A percentile compares a stretch with the other conserved stretches of the same genome.
Conservation (phyloP, 2,329 filamentous ascomycete genomes). For the Paraphaeosphaeria minitans region DNA sequence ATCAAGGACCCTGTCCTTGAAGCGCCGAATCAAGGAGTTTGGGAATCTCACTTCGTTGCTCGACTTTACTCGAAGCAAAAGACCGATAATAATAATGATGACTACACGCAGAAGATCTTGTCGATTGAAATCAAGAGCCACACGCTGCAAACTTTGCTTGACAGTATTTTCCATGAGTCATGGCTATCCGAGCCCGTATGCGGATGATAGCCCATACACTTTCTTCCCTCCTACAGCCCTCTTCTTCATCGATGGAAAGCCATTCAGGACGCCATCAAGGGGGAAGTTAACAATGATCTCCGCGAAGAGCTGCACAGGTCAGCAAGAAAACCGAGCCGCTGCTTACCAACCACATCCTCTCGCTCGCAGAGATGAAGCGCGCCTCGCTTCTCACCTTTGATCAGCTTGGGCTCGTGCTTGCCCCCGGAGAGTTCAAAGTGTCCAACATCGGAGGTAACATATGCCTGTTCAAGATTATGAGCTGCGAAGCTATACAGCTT, state of each 20-base stretch:
- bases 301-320: conserved; percentile 6
- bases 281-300: background rate
- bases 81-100: background rate
- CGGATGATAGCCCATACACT: background rate
- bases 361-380: conserved; percentile 1
- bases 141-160: conserved; percentile 2
- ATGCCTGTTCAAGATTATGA: conserved; percentile 3
- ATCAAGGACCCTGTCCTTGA: conserved; percentile 4
- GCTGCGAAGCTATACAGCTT: conserved; percentile 1
- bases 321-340: conserved; percentile 1
- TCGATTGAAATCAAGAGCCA: conserved; percentile 8
- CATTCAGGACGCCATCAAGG: conserved; percentile 1
- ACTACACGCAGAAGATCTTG: background rate
- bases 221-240: conserved; percentile 1
- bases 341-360: background rate
- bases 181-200: conserved; percentile 2
- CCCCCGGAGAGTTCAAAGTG: conserved; percentile 1
- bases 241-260: conserved; percentile 6
- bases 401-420: conserved; percentile 8
- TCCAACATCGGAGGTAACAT: background rate
- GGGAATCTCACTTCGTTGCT: conserved; percentile 1
- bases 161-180: conserved; percentile 7
- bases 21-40: conserved; percentile 6
- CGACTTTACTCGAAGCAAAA: conserved; percentile 4
- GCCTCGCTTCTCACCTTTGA: conserved; percentile 1